Base-by-base conservation (phyloP, 768 basidiomycete genomes). In the Cyclocybe cylindracea region DNA sequence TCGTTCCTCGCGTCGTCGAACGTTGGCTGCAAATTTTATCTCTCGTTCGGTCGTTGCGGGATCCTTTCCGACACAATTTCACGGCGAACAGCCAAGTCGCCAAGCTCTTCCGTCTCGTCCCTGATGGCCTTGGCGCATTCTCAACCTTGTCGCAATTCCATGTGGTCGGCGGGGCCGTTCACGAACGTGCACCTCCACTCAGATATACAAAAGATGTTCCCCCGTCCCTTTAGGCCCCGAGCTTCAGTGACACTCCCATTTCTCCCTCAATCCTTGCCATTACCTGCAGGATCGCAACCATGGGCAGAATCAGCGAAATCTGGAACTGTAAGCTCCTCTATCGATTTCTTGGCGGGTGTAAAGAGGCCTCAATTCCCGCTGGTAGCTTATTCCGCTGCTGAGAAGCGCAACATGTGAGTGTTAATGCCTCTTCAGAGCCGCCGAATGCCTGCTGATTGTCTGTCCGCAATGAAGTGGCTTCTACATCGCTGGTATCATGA, bases 401-500 rank as follows among this genome's bases (percentile, higher is more conserved):
- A 69, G 59, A 69, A 59, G 57, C 62, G 68, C 14, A 67, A 67
- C 42, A 69, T 69, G 68, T 69, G 38, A 13, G 59, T 50, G 29
- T 10, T 10, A 18, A 29, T 35, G 1, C 5, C 4, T 24, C 44
- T 10, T 24, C 40, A 6, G 34, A n/a, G 5, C 34, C 14, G n/a
- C 19, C 14, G 19, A 10, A 11, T 31, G 6, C 18, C 39, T 34
- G 18, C 5, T 31, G 29, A 39, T 11, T 44, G 19, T 37, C 16
- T 38, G 14, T 44, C 37, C 18, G 1, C 11, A 46, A 40, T 38
- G 41, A 50, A 63, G 65, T 13, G 51, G 35, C 35, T 55, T 70
- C 43, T 70, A 70, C 46, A 62, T 70, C 48, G 61, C 39, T 7
- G 69, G 69, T 7, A 68, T 68, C 37, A 69, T 68, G 65, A 58